Percentiles rank a stretch among this genome's conserved stretches.
Conservation (phyloP, 371 early-diverging fungal species). For the Sporodiniella umbellata region DNA sequence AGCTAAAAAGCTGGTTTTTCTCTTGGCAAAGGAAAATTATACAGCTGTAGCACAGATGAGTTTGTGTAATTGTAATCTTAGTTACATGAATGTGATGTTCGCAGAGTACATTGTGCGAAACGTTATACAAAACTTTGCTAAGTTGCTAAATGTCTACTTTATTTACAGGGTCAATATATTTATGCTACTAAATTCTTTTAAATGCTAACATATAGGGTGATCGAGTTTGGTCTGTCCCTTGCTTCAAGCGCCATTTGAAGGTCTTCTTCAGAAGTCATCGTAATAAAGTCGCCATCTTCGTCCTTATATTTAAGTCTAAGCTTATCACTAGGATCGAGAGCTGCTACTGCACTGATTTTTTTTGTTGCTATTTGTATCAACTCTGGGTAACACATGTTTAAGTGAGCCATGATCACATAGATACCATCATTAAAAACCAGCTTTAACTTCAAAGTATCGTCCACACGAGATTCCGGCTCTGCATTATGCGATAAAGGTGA, state of each 20-base stretch:
- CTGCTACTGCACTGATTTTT: slow-evolving; percentile 78
- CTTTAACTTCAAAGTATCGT: slow-evolving; percentile 64
- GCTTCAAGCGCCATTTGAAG: slow-evolving; percentile 87
- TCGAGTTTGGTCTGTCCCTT: slow-evolving; percentile 30
- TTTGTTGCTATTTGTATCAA: slow-evolving; percentile 78
- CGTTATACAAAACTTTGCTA: slow-evolving; percentile 1
- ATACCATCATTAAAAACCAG: slow-evolving; percentile 82
- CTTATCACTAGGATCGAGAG: slow-evolving; percentile 31
- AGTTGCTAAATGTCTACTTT: background rate
- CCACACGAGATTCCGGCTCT: slow-evolving; percentile 5
- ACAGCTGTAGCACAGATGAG: too few species aligned
- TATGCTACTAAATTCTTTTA: slow-evolving; percentile 4
- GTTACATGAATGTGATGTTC: too few species aligned
- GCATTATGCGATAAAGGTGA: background rate
- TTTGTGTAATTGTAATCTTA: too few species aligned
- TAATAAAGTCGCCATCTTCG: slow-evolving; percentile 88
- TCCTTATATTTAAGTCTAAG: slow-evolving; percentile 83
- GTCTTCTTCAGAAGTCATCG: slow-evolving; percentile 85
- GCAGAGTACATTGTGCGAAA: background rate
- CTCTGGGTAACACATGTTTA: slow-evolving; percentile 66
- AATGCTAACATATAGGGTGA: slow-evolving; percentile 30
- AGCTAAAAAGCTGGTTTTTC: too few species aligned
- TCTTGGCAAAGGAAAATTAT: too few species aligned
- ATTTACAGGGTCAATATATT: background rate
- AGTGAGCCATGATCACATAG: slow-evolving; percentile 79